A percentile compares a stretch with the other conserved stretches of the same genome.
Evolutionary conservation across 2,329 filamentous ascomycete genomes (phyloP).

Genomic region (Talaromyces sp.): DNA sequence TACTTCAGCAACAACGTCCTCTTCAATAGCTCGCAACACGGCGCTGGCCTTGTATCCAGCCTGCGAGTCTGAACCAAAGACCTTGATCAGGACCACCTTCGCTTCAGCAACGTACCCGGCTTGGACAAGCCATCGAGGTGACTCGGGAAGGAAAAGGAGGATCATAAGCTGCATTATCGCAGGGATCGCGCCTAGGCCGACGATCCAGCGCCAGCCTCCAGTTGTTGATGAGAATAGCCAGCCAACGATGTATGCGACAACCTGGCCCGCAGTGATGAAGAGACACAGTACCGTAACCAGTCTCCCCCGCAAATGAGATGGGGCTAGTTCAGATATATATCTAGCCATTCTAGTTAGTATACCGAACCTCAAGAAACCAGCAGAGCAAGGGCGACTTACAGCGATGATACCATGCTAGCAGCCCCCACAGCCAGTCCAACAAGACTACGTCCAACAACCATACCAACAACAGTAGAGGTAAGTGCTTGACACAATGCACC

Average conservation of each 20-base stretch:
- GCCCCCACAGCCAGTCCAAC: slow-evolving; percentile 45
- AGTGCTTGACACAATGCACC: slow-evolving; percentile 42
- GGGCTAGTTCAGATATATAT: slow-evolving; percentile 82
- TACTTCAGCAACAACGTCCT: slow-evolving; percentile 67
- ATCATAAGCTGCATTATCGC: slow-evolving; percentile 66
- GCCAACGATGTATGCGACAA: slow-evolving; percentile 79
- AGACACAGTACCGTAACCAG: slow-evolving; percentile 77
- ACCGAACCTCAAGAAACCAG: background rate
- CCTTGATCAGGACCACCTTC: slow-evolving; percentile 57
- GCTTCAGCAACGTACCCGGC: slow-evolving; percentile 60
- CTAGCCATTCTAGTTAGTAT: slow-evolving; percentile 22
- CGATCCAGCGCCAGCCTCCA: slow-evolving; percentile 84
- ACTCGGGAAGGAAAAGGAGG: slow-evolving; percentile 74
- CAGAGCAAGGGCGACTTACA: slow-evolving; percentile 43
- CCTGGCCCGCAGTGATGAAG: slow-evolving; percentile 82
- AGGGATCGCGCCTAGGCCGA: slow-evolving; percentile 75
- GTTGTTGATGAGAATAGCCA: slow-evolving; percentile 62
- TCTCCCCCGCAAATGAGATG: slow-evolving; percentile 67
- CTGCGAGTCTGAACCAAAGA: slow-evolving; percentile 52
- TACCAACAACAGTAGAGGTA: slow-evolving; percentile 38
- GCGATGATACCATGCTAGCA: slow-evolving; percentile 70
- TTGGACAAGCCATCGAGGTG: slow-evolving; percentile 79
- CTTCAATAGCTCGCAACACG: slow-evolving; percentile 65
- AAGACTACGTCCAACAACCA: slow-evolving; percentile 44
- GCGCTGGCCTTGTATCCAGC: slow-evolving; percentile 49